A percentile compares a stretch with the other conserved stretches of the same genome.
These are phyloP conservation scores for Quercus engelmannii DNA, from an alignment of 306 rosid species.

Conservation along the genomic window DNA sequence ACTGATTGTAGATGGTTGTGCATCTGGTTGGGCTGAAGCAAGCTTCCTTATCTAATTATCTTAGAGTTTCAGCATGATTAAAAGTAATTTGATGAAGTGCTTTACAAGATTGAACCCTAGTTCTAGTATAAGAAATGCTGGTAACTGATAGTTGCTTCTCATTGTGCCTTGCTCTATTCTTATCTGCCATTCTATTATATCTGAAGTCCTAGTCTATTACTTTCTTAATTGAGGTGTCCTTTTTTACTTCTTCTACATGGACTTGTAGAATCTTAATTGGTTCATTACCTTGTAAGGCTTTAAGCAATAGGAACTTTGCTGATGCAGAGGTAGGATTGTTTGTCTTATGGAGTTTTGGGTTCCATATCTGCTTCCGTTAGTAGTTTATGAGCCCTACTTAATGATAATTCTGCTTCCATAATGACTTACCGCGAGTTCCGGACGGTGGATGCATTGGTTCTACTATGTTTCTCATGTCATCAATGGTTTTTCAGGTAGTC, in stretches of 20 bases:
- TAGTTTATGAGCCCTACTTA: no score
- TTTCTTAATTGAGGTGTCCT: no score
- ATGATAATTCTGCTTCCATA: not conserved
- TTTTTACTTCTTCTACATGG: no score
- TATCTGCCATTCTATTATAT: not conserved
- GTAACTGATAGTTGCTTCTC: not conserved
- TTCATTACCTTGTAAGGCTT: no score
- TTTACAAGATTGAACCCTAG: not conserved
- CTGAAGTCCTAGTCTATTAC: no score
- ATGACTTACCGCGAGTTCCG: not conserved
- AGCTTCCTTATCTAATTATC: not conserved
- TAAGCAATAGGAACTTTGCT: not conserved
- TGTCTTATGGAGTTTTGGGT: not conserved
- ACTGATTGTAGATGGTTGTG: not conserved
- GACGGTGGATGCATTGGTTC: not conserved
- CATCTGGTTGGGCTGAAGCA: not conserved
- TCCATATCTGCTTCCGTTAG: not conserved
- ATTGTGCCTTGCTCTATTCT: not conserved
- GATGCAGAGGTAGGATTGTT: not conserved
- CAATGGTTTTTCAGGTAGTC: constrained; percentile 42
- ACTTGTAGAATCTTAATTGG: no score
- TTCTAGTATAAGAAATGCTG: not conserved
- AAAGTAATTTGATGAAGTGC: not conserved
- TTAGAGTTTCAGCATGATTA: not conserved
- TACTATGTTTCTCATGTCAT: not conserved